Percentiles rank a stretch among this genome's conserved stretches.
These are phyloP conservation scores for Fusarium siculi DNA, from an alignment of 2,329 filamentous ascomycete genomes.

Conservation along the genomic window DNA sequence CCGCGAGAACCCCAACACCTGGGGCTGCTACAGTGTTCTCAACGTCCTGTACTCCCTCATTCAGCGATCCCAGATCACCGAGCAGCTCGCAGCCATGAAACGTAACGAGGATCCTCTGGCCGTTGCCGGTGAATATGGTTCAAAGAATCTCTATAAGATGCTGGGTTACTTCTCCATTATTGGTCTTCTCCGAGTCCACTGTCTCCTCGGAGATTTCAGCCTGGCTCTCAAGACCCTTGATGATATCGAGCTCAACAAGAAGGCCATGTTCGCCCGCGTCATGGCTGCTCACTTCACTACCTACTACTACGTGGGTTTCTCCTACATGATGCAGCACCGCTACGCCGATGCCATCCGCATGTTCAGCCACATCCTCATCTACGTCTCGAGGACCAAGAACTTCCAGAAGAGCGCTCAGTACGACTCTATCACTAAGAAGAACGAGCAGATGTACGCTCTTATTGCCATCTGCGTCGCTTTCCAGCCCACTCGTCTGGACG, in stretches of 20 bases:
- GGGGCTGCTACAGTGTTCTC: constrained; percentile 99
- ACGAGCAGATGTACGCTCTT: constrained; percentile 99
- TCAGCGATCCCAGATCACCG: constrained; percentile 96
- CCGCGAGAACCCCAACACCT: constrained; percentile 97
- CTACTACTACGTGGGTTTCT: constrained; percentile 99
- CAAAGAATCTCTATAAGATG: constrained; percentile 96
- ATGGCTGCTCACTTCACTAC: constrained; percentile 99
- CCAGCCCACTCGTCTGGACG: constrained; percentile 95
- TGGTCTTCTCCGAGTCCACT: constrained; percentile 94
- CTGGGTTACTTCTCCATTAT: constrained; percentile 99
- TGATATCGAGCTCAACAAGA: constrained; percentile 99
- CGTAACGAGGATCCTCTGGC: constrained; percentile 88
- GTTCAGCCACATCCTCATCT: constrained; percentile 99
- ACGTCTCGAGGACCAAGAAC: constrained; percentile 99
- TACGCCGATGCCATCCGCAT: constrained; percentile 99
- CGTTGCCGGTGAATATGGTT: constrained; percentile 95
- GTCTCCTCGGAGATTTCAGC: constrained; percentile 95
- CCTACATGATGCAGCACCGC: constrained; percentile 99
- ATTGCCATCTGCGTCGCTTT: constrained; percentile 99
- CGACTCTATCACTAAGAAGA: constrained; percentile 99
- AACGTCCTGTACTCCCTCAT: constrained; percentile 99
- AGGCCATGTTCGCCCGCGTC: constrained; percentile 99
- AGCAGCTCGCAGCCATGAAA: constrained; percentile 95
- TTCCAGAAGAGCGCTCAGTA: constrained; percentile 99
- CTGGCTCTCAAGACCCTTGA: constrained; percentile 98